A percentile compares a stretch with the other conserved stretches of the same genome.
Evolutionary conservation across 768 basidiomycete genomes (phyloP).

Genomic region (Tricholomella constricta): DNA sequence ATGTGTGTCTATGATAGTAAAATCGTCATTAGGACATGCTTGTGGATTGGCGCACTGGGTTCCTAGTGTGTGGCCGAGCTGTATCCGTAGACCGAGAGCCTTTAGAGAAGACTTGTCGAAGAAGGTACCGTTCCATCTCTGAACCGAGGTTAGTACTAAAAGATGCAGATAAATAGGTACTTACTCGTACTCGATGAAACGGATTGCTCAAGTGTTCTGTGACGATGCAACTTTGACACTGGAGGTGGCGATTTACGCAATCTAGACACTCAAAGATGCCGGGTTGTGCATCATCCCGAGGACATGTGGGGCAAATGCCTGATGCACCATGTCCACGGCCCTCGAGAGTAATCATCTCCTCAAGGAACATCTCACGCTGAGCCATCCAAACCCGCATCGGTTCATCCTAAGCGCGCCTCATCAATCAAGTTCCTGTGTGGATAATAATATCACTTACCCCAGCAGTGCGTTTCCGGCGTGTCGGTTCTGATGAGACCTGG

Average conservation of each 20-base stretch:
- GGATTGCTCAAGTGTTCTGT: background rate
- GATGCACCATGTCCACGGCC: slow-evolving; percentile 1
- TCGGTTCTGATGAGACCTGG: background rate
- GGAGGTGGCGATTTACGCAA: slow-evolving; percentile 1
- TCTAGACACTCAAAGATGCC: slow-evolving; percentile 8
- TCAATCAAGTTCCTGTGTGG: background rate
- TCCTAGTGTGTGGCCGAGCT: slow-evolving; percentile 21
- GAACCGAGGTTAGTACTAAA: background rate
- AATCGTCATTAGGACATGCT: background rate
- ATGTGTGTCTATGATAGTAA: slow-evolving; percentile 3
- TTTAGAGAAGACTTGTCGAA: slow-evolving; percentile 19
- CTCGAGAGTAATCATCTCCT: slow-evolving; percentile 15
- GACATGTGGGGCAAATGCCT: background rate
- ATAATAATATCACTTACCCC: slow-evolving; percentile 1
- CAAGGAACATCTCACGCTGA: slow-evolving; percentile 10
- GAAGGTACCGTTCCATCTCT: slow-evolving; percentile 22
- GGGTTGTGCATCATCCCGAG: background rate
- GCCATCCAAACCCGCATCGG: slow-evolving; percentile 4
- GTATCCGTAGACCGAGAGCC: slow-evolving; percentile 20
- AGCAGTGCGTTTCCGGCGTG: background rate
- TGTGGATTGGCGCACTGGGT: slow-evolving; percentile 3
- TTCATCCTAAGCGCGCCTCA: slow-evolving; percentile 6
- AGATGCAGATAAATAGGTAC: background rate
- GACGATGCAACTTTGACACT: slow-evolving; percentile 10
- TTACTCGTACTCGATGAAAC: slow-evolving; percentile 12